Percentiles rank a stretch among this genome's conserved stretches.
phyloP scores from a whole-genome alignment of 306 rosid species.

The Inga laurina region DNA sequence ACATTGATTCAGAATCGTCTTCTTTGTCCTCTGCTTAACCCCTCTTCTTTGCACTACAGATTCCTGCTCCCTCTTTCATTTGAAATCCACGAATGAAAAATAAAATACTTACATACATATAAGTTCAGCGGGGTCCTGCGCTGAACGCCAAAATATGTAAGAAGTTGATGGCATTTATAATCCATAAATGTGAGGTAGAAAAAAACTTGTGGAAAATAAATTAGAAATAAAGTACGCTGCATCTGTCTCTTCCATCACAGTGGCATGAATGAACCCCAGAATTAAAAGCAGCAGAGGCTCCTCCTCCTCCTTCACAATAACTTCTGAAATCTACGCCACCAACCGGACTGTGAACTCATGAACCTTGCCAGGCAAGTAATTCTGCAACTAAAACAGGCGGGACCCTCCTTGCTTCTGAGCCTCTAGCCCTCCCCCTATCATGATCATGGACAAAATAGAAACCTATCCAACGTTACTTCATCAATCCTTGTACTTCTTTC shows the following conservation, averaged over 20 bases:
- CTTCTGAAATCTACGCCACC: conserved; percentile 3
- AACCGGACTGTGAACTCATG: conserved; percentile 16
- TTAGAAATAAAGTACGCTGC: background rate
- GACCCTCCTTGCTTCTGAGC: conserved; percentile 1
- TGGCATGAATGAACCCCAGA: background rate
- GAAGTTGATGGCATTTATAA: background rate
- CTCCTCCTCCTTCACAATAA: background rate
- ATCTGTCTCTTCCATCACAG: background rate
- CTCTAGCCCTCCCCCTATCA: background rate
- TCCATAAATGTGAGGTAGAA: background rate
- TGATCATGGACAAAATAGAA: conserved; percentile 1
- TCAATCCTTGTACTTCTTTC: background rate
- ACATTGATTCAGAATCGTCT: background rate
- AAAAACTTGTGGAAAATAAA: background rate
- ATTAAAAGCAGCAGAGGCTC: background rate
- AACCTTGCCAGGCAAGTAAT: background rate
- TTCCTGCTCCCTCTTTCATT: background rate
- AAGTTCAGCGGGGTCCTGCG: background rate
- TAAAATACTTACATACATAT: background rate
- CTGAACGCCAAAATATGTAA: background rate
- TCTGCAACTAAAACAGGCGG: background rate
- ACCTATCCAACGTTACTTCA: background rate
- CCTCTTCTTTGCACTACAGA: background rate
- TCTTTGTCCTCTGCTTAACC: background rate
- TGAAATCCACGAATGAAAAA: background rate